Percentiles rank a stretch among this genome's conserved stretches.
Conservation (phyloP, 441 rosid species). For the Adansonia rubrostipa region DNA sequence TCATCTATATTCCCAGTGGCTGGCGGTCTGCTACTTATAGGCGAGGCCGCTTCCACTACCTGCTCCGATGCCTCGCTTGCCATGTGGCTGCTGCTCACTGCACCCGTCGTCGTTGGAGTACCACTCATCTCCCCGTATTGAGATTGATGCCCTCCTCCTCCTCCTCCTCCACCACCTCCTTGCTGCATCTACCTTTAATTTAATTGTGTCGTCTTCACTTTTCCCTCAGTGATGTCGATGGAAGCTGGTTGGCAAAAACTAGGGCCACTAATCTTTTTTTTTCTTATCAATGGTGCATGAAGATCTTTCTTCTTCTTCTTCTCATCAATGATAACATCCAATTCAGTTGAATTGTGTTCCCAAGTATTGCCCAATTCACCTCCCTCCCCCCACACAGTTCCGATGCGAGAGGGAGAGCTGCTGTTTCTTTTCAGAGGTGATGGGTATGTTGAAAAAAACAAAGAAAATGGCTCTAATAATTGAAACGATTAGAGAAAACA, state of each 20-base stretch:
- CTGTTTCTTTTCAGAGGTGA: neutral
- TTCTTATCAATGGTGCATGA: neutral
- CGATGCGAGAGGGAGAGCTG: neutral
- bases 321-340: constrained; percentile 16
- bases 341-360: neutral
- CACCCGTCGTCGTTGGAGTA: constrained; percentile 27
- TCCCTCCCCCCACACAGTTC: neutral
- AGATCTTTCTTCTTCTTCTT: constrained; percentile 17
- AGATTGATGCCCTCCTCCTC: constrained; percentile 35
- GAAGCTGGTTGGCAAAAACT: neutral
- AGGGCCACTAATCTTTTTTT: neutral
- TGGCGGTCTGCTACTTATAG: constrained; percentile 85
- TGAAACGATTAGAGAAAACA: neutral
- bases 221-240: neutral
- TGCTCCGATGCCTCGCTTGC: constrained; percentile 31
- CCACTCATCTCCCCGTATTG: constrained; percentile 33
- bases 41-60: constrained; percentile 72
- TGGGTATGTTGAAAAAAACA: neutral
- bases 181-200: constrained; percentile 48
- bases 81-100: constrained; percentile 13
- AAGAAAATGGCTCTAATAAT: neutral
- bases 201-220: neutral
- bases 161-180: constrained; percentile 44
- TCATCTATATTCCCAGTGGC: constrained; percentile 59
- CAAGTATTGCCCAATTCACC: neutral